phyloP scores from a whole-genome alignment of 1,284 basidiomycete species.

The Kwoniella shivajii region DNA sequence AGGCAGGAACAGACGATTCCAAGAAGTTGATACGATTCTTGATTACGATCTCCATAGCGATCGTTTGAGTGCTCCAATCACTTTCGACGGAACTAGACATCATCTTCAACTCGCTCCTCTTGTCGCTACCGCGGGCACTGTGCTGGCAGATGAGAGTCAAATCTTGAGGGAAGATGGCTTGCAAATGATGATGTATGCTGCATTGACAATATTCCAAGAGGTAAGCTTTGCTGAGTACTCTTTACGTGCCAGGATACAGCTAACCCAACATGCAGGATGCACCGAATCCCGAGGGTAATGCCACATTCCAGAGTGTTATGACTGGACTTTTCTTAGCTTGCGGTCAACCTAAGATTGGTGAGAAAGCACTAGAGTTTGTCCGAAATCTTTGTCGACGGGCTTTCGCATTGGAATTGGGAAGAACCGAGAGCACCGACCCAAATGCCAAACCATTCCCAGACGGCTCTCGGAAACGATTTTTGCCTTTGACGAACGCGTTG shows the following conservation, averaged over 20 bases:
- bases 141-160: constrained; percentile 64
- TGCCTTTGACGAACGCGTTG: constrained; percentile 48
- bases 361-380: constrained; percentile 41
- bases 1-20: constrained; percentile 85
- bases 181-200: constrained; percentile 72
- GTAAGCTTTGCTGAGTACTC: constrained; percentile 55
- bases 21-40: constrained; percentile 78
- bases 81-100: constrained; percentile 71
- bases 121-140: constrained; percentile 69
- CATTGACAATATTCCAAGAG: constrained; percentile 74
- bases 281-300: constrained; percentile 38
- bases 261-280: constrained; percentile 22
- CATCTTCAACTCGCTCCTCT: constrained; percentile 72
- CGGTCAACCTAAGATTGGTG: constrained; percentile 27
- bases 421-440: constrained; percentile 25
- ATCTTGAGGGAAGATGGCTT: constrained; percentile 75
- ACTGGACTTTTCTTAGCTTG: constrained; percentile 44
- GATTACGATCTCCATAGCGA: constrained; percentile 71
- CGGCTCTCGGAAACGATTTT: constrained; percentile 36
- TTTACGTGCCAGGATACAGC: neutral
- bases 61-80: constrained; percentile 68
- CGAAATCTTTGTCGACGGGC: constrained; percentile 40
- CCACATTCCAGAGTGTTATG: constrained; percentile 41
- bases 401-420: constrained; percentile 43
- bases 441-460: constrained; percentile 31